These are phyloP conservation scores for Sphaceloma murrayae DNA, from an alignment of 2,329 filamentous ascomycete species.

Conservation along the genomic window DNA sequence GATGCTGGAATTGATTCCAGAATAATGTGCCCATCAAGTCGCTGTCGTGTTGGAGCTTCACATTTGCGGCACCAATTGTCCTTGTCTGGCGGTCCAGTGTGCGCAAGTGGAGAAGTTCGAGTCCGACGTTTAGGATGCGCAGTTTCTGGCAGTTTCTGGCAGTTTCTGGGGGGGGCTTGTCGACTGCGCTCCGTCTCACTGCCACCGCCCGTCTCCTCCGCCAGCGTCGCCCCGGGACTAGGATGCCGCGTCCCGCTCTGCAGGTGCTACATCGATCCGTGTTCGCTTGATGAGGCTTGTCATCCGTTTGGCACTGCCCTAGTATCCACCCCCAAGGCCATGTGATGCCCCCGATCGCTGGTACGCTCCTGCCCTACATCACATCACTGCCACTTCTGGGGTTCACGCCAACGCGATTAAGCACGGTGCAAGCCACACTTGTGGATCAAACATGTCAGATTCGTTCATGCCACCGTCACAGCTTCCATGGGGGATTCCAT, in stretches of 20 bases:
- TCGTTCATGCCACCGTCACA: conserved; percentile 10
- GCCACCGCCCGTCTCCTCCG: conserved; percentile 8
- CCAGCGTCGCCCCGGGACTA: neutral
- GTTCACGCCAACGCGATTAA: conserved; percentile 2
- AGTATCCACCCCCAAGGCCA: conserved; percentile 5
- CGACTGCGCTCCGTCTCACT: conserved; percentile 7
- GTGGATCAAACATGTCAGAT: neutral
- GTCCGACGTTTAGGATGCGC: no score
- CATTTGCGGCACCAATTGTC: no score
- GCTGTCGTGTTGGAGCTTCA: no score
- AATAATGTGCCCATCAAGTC: no score
- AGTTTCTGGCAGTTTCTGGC: no score
- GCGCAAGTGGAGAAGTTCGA: no score
- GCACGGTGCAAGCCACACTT: neutral
- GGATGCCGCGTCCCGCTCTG: conserved; percentile 2
- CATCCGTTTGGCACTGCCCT: conserved; percentile 10
- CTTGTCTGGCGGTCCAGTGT: no score
- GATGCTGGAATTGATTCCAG: no score
- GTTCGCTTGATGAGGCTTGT: conserved; percentile 7
- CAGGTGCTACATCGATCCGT: conserved; percentile 3
- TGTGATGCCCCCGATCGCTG: conserved; percentile 8
- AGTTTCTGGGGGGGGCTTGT: neutral
- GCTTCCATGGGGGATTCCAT: conserved; percentile 2
- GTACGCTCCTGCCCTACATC: conserved; percentile 9
- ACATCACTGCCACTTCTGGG: conserved; percentile 2